These are phyloP conservation scores for Acanthamoeba triangularis DNA, from an alignment of 208 protist species.

Conservation along the genomic window DNA sequence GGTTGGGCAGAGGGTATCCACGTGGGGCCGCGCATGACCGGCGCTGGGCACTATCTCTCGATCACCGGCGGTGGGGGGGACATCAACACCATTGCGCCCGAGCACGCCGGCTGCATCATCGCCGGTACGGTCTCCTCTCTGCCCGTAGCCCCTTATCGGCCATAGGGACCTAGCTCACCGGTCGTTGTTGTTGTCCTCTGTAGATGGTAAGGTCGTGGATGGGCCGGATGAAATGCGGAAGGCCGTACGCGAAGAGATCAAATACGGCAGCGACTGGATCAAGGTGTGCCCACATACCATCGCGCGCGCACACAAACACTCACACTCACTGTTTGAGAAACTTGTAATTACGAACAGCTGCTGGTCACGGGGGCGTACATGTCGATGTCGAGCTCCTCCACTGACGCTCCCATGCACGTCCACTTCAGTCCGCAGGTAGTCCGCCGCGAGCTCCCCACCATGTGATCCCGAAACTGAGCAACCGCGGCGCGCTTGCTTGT, in stretches of 20 bases:
- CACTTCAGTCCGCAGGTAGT: constrained; percentile 60
- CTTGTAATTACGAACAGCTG: background rate
- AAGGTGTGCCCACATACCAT: background rate
- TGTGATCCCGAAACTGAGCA: background rate
- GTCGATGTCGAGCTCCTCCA: constrained; percentile 7
- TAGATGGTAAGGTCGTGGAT: constrained; percentile 66
- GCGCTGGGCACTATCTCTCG: constrained; percentile 44
- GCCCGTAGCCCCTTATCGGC: background rate
- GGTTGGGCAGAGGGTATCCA: background rate
- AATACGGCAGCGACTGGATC: constrained; percentile 71
- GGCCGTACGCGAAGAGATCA: constrained; percentile 64
- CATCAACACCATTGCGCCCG: constrained; percentile 36
- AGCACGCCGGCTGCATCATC: background rate
- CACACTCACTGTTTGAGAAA: background rate
- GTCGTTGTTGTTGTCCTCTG: background rate
- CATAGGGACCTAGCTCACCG: background rate
- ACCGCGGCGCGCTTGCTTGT: background rate
- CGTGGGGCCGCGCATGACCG: constrained; percentile 46
- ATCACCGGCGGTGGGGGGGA: constrained; percentile 68
- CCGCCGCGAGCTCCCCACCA: background rate
- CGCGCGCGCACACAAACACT: background rate
- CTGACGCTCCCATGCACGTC: constrained; percentile 35
- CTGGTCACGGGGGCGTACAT: constrained; percentile 69
- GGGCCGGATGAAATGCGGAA: constrained; percentile 55
- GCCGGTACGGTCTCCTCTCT: background rate